Evolutionary conservation across 306 rosid genomes (phyloP).

Genomic region (Trichosanthes cucumerina): DNA sequence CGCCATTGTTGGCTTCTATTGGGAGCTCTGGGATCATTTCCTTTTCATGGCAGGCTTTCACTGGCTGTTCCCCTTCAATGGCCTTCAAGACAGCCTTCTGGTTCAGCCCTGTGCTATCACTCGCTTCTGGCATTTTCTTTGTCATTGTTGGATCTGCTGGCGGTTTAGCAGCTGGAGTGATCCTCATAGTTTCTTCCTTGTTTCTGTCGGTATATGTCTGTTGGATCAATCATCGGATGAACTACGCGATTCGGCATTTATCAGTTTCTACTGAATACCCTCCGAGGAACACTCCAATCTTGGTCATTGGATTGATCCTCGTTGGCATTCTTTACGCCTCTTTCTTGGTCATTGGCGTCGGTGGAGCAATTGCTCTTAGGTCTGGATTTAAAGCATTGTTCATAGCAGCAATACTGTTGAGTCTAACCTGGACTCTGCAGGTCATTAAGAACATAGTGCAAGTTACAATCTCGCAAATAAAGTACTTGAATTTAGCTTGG

Average conservation of each 20-base stretch:
- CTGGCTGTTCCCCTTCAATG: conserved; percentile 26
- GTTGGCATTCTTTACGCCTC: conserved; percentile 32
- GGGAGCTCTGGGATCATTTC: conserved; percentile 42
- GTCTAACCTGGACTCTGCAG: conserved; percentile 72
- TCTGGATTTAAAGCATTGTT: conserved; percentile 22
- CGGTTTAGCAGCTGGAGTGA: conserved; percentile 29
- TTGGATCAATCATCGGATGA: conserved; percentile 47
- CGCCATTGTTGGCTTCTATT: conserved; percentile 26
- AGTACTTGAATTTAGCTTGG: conserved; percentile 28
- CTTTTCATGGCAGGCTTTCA: conserved; percentile 44
- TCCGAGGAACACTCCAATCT: conserved; percentile 23
- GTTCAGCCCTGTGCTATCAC: conserved; percentile 47
- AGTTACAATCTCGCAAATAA: conserved; percentile 49
- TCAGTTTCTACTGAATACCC: conserved; percentile 33
- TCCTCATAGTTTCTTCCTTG: conserved; percentile 34
- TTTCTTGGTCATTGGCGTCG: conserved; percentile 48
- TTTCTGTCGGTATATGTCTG: conserved; percentile 51
- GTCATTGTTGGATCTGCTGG: conserved; percentile 27
- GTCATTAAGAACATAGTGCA: conserved; percentile 46
- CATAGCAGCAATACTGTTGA: conserved; percentile 39
- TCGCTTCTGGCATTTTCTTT: conserved; percentile 32
- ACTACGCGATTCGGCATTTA: conserved; percentile 30
- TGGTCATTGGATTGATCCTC: conserved; percentile 21
- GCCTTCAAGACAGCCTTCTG: conserved; percentile 47
- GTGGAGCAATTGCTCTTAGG: conserved; percentile 37